Evolutionary conservation across 768 basidiomycete species (phyloP).

Genomic region (Russula foetens): DNA sequence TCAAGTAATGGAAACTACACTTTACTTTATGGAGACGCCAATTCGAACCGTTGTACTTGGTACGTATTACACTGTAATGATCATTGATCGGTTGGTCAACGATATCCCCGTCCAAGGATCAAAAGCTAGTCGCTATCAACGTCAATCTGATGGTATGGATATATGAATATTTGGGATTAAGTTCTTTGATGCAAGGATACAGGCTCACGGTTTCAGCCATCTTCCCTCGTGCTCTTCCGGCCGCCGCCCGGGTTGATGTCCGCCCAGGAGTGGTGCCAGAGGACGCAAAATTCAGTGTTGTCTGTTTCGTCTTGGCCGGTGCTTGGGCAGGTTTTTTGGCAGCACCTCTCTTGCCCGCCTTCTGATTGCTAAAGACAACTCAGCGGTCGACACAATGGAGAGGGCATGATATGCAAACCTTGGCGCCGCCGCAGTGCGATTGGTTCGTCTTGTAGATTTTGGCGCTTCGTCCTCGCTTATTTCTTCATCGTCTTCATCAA

Average conservation of each 20-base stretch:
- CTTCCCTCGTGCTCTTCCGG: conserved; percentile 56
- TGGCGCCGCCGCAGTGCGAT: conserved; percentile 54
- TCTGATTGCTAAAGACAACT: conserved; percentile 25
- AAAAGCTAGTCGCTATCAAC: conserved; percentile 19
- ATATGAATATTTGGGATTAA: neutral
- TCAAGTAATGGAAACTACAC: too few relatives aligned
- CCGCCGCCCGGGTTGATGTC: conserved; percentile 54
- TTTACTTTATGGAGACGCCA: too few relatives aligned
- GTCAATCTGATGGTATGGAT: conserved; percentile 15
- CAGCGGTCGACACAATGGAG: neutral
- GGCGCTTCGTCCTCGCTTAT: conserved; percentile 43
- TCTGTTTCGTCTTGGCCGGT: conserved; percentile 35
- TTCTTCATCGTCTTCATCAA: conserved; percentile 45
- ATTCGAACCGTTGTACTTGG: neutral
- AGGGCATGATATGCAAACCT: conserved; percentile 35
- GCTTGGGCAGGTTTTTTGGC: conserved; percentile 38
- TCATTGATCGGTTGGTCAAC: neutral
- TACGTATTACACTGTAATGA: neutral
- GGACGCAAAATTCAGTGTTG: conserved; percentile 57
- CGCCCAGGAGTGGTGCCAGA: conserved; percentile 32
- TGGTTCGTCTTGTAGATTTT: conserved; percentile 47
- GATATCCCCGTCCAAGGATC: neutral
- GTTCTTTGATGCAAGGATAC: neutral
- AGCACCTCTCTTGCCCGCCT: conserved; percentile 43
- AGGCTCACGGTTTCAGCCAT: conserved; percentile 41